Percentiles rank a stretch among this genome's conserved stretches.
Conservation (phyloP, 2,329 filamentous ascomycete species). For the Aspergillus flavus region DNA sequence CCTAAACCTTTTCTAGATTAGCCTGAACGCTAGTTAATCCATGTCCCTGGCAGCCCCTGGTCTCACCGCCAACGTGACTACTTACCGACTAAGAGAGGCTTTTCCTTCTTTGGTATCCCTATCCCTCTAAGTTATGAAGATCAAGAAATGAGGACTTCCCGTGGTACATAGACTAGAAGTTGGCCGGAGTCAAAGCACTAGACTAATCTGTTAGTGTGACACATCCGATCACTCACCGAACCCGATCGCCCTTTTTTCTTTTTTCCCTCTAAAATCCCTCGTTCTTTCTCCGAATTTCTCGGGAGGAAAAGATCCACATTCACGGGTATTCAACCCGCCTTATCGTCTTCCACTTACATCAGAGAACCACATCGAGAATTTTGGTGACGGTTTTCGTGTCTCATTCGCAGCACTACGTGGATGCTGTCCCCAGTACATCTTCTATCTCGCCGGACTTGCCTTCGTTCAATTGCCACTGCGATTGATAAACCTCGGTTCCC, state of each 20-base stretch:
- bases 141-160: neutral
- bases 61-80: slow-evolving; percentile 22
- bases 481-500: slow-evolving; percentile 33
- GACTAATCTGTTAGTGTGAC: neutral
- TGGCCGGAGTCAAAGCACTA: neutral
- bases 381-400: neutral
- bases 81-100: neutral
- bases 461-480: slow-evolving; percentile 25
- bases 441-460: slow-evolving; percentile 26
- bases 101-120: neutral
- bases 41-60: slow-evolving; percentile 13
- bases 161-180: neutral
- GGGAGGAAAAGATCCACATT: slow-evolving; percentile 23
- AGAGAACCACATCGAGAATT: slow-evolving; percentile 15
- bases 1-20: slow-evolving; percentile 13
- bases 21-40: neutral
- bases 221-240: neutral
- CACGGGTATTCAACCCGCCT: slow-evolving; percentile 22
- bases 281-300: slow-evolving; percentile 6
- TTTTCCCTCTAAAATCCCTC: neutral
- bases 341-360: slow-evolving; percentile 20
- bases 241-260: slow-evolving; percentile 4
- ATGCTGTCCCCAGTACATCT: slow-evolving; percentile 22
- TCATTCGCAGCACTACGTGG: slow-evolving; percentile 14
- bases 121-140: neutral